phyloP scores from a whole-genome alignment of 83 land plant genomes.

The Picea abies region DNA sequence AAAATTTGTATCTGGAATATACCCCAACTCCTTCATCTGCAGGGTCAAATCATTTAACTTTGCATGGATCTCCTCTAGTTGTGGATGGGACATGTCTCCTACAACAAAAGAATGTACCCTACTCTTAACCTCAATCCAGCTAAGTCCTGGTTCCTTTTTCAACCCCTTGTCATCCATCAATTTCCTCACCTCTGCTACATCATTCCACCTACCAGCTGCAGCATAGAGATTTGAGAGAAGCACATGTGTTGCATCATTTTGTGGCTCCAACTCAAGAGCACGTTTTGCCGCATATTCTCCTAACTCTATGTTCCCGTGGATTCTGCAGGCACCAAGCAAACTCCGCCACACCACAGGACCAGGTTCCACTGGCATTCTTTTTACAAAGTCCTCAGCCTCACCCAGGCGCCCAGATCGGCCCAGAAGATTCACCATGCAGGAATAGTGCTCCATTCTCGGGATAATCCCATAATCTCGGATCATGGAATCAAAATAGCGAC shows the following conservation, averaged over 20 bases:
- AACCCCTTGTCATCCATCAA: conserved; percentile 58
- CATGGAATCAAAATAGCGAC: conserved; percentile 52
- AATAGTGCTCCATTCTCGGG: conserved; percentile 68
- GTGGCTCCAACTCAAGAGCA: conserved; percentile 48
- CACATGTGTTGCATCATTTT: conserved; percentile 57
- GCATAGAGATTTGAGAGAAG: conserved; percentile 72
- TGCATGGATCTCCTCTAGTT: conserved; percentile 35
- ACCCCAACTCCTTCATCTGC: conserved; percentile 44
- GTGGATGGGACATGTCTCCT: conserved; percentile 54
- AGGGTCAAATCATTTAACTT: conserved; percentile 37
- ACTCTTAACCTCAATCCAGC: conserved; percentile 58
- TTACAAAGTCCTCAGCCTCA: conserved; percentile 51
- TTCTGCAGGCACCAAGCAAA: conserved; percentile 59
- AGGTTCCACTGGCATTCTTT: conserved; percentile 54
- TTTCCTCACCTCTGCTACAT: conserved; percentile 53
- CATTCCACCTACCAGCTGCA: conserved; percentile 51
- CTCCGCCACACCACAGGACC: conserved; percentile 60
- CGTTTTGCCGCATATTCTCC: conserved; percentile 49
- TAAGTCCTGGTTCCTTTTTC: conserved; percentile 58
- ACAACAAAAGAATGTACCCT: conserved; percentile 43
- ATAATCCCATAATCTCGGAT: conserved; percentile 33
- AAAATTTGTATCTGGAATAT: conserved; percentile 10
- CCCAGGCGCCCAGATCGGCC: conserved; percentile 55
- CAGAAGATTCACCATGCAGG: conserved; percentile 72
- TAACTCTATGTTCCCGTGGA: conserved; percentile 34